A percentile compares a stretch with the other conserved stretches of the same genome.
Conservation (phyloP, 2,329 filamentous ascomycete genomes). For the Stagonosporopsis cucurbitacearum region DNA sequence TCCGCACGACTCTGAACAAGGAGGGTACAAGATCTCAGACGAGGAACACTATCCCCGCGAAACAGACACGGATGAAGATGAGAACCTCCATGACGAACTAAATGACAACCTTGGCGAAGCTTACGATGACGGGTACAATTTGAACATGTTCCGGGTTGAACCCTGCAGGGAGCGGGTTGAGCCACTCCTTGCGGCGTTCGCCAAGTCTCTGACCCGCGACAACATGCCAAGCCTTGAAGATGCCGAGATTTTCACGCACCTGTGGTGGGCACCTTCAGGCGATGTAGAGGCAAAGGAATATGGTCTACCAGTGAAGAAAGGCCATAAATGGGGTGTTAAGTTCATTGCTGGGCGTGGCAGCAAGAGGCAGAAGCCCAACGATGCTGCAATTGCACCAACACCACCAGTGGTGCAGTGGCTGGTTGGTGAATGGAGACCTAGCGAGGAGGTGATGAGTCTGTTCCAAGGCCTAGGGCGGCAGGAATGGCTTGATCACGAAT, state of each 20-base stretch:
- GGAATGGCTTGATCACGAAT: constrained; percentile 18
- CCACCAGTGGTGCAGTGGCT: constrained; percentile 22
- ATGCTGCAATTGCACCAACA: constrained; percentile 10
- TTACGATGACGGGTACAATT: constrained; percentile 3
- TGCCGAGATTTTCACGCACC: constrained; percentile 19
- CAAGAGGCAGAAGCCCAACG: not conserved
- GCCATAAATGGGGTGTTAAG: constrained; percentile 21
- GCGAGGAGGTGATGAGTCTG: constrained; percentile 14
- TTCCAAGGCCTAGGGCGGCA: constrained; percentile 19
- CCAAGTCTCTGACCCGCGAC: constrained; percentile 12
- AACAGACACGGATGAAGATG: constrained; percentile 12
- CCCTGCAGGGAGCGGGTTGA: constrained; percentile 22
- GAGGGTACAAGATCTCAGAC: constrained; percentile 21
- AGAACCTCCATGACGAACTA: not conserved
- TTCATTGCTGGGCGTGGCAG: constrained; percentile 16
- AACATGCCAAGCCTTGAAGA: constrained; percentile 20
- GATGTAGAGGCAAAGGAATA: constrained; percentile 8
- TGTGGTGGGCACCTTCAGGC: constrained; percentile 20
- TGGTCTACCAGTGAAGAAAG: constrained; percentile 14
- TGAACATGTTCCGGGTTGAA: constrained; percentile 18
- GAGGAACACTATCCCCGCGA: constrained; percentile 10
- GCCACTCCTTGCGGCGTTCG: constrained; percentile 21
- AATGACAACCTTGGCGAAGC: not conserved
- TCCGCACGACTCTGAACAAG: constrained; percentile 23
- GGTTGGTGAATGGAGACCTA: constrained; percentile 22